Conservation (phyloP, 164 flowering plant genomes). For the Chloranthus sessilifolius region DNA sequence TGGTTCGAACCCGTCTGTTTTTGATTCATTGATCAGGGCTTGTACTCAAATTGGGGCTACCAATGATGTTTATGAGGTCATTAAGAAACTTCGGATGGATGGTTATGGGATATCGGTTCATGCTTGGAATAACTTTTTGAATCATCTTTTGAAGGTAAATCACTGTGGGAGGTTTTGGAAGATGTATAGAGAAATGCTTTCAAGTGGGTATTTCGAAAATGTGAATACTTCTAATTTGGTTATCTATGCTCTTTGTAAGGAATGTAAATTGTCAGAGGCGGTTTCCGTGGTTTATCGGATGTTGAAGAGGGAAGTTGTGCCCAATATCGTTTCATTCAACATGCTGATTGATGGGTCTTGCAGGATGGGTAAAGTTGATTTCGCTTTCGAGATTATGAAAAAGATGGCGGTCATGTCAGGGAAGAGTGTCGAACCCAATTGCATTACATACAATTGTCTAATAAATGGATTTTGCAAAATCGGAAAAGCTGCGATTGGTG, state of each 20-base stretch:
- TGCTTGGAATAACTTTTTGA: slow-evolving; percentile 43
- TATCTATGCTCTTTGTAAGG: slow-evolving; percentile 36
- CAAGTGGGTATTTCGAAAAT: slow-evolving; percentile 33
- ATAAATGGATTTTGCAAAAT: slow-evolving; percentile 43
- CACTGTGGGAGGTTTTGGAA: slow-evolving; percentile 31
- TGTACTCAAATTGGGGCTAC: slow-evolving; percentile 32
- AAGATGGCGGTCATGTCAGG: slow-evolving; percentile 34
- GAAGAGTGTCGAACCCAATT: slow-evolving; percentile 24
- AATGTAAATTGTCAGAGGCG: slow-evolving; percentile 31
- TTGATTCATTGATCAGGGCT: slow-evolving; percentile 43
- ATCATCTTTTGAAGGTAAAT: slow-evolving; percentile 34
- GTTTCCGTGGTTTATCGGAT: slow-evolving; percentile 28
- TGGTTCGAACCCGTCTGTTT: slow-evolving; percentile 21
- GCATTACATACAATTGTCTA: slow-evolving; percentile 32
- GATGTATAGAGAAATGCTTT: slow-evolving; percentile 28
- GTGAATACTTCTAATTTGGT: slow-evolving; percentile 38
- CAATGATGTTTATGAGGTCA: slow-evolving; percentile 37
- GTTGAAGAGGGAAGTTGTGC: slow-evolving; percentile 31
- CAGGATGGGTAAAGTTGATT: slow-evolving; percentile 21
- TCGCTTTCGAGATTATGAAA: slow-evolving; percentile 27
- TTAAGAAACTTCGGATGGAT: slow-evolving; percentile 21
- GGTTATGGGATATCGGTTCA: slow-evolving; percentile 30
- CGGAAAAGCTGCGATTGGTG: slow-evolving; percentile 24
- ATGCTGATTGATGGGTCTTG: slow-evolving; percentile 47
- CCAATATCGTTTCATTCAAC: slow-evolving; percentile 41